These are phyloP conservation scores for Ceratocystis lukuohia DNA, from an alignment of 2,329 filamentous ascomycete genomes.

Conservation along the genomic window DNA sequence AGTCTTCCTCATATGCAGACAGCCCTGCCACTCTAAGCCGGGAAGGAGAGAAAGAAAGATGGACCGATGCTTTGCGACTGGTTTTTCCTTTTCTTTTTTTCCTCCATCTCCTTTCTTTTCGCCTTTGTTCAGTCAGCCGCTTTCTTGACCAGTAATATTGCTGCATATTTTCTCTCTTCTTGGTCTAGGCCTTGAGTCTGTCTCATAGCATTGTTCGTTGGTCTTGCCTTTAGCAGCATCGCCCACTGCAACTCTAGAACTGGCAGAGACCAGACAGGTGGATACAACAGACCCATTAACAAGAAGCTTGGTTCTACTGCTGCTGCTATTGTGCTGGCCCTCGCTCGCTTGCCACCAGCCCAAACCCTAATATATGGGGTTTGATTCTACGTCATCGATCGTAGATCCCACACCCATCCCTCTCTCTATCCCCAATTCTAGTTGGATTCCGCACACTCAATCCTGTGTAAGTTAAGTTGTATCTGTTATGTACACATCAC, in stretches of 20 bases:
- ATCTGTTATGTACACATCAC: neutral
- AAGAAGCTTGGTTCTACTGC: neutral
- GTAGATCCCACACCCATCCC: constrained; percentile 7
- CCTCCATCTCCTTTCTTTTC: neutral
- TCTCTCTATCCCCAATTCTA: neutral
- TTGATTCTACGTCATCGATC: neutral
- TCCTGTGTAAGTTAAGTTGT: neutral
- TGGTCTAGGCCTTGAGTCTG: neutral
- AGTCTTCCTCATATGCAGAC: constrained; percentile 1
- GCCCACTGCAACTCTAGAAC: no score
- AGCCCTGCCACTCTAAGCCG: neutral
- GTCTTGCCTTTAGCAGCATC: neutral
- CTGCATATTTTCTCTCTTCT: constrained; percentile 4
- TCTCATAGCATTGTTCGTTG: neutral
- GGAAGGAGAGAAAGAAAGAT: neutral
- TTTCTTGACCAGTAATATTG: constrained; percentile 3
- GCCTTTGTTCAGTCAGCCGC: neutral
- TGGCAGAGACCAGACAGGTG: no score
- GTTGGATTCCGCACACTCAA: neutral
- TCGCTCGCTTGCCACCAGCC: neutral
- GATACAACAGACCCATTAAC: no score
- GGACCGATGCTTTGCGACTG: neutral
- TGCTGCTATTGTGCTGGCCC: neutral
- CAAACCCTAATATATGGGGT: neutral
- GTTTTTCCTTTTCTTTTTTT: neutral